Conservation (phyloP, 306 rosid species). For the Oxytropis ochrocephala region DNA sequence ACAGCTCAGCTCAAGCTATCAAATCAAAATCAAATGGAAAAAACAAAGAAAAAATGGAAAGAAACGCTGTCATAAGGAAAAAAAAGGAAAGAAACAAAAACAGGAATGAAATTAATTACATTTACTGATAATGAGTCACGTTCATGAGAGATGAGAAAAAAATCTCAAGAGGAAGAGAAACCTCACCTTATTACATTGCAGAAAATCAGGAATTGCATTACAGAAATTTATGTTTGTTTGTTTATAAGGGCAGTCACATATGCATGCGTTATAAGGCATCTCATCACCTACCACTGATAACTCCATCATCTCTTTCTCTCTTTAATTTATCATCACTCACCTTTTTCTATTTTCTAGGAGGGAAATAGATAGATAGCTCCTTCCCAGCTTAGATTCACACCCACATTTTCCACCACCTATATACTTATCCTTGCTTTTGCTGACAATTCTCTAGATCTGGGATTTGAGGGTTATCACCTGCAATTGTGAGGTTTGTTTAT, state of each 20-base stretch:
- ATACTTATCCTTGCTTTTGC: slow-evolving; percentile 27
- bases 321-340: slow-evolving; percentile 20
- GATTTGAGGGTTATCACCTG: slow-evolving; percentile 26
- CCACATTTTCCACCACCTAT: slow-evolving; percentile 37
- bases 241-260: background rate
- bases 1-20: background rate
- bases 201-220: slow-evolving; percentile 24
- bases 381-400: slow-evolving; percentile 60
- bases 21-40: background rate
- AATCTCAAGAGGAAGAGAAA: slow-evolving; percentile 10
- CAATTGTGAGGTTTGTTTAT: background rate
- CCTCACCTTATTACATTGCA: slow-evolving; percentile 8
- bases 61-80: too few species aligned
- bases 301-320: slow-evolving; percentile 53
- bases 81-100: background rate
- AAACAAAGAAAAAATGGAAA: too few species aligned
- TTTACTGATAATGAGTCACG: slow-evolving; percentile 35
- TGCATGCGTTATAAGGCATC: slow-evolving; percentile 42
- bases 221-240: background rate
- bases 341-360: background rate
- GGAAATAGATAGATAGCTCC: slow-evolving; percentile 56
- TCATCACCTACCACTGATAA: slow-evolving; percentile 72
- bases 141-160: slow-evolving; percentile 40
- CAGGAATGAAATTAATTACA: slow-evolving; percentile 13
- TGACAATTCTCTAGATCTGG: slow-evolving; percentile 53